Percentiles rank a stretch among this genome's conserved stretches.
These are phyloP conservation scores for Plasmodium sp. DNA, from an alignment of 169 alveolate genomes.

Conservation along the genomic window DNA sequence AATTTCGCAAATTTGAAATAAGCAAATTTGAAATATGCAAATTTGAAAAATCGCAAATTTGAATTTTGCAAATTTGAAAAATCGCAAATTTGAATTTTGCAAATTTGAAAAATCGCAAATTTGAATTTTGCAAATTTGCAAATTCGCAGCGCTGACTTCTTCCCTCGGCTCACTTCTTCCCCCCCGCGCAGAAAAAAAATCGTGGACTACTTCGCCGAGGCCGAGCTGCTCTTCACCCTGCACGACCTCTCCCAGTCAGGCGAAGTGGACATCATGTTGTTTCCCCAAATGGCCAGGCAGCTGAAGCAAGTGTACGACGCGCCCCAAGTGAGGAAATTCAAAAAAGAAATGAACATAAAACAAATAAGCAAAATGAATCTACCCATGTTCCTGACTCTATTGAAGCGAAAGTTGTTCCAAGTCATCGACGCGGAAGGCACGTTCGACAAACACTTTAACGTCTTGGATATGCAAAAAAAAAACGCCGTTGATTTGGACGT, in stretches of 20 bases:
- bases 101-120: too few species aligned
- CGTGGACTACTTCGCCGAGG: slow-evolving; percentile 38
- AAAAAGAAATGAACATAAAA: slow-evolving; percentile 53
- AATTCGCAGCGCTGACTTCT: neutral
- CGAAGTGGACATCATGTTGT: slow-evolving; percentile 12
- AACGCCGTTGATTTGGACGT: neutral
- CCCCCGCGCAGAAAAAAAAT: slow-evolving; percentile 18
- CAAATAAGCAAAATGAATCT: slow-evolving; percentile 34
- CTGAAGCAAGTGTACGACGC: slow-evolving; percentile 46
- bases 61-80: too few species aligned
- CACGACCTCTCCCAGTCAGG: slow-evolving; percentile 24
- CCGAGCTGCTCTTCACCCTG: slow-evolving; percentile 21
- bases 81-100: neutral
- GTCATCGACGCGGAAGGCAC: neutral
- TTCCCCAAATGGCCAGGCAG: slow-evolving; percentile 65
- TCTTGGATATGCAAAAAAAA: slow-evolving; percentile 48
- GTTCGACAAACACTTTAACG: slow-evolving; percentile 22
- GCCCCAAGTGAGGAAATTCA: slow-evolving; percentile 6
- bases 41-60: too few species aligned
- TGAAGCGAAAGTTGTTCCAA: slow-evolving; percentile 31
- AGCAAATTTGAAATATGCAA: neutral
- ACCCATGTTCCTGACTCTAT: slow-evolving; percentile 45
- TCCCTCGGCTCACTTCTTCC: neutral
- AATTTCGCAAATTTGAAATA: too few species aligned
- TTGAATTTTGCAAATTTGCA: neutral